phyloP scores from a whole-genome alignment of 176 grass and related monocot genomes.

The Zoysia japonica region DNA sequence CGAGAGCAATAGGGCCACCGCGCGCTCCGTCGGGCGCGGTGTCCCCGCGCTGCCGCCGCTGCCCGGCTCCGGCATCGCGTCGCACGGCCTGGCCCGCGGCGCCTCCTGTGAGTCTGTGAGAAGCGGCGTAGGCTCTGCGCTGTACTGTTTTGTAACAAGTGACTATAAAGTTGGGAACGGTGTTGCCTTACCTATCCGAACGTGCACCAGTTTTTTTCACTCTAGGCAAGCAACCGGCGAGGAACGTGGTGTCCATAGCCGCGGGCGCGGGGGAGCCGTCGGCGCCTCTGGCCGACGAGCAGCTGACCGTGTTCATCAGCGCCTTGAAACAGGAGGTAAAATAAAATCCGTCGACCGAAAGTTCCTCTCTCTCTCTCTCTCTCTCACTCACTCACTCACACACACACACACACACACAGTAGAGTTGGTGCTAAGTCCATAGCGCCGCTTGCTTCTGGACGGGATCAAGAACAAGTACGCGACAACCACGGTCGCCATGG shows the following conservation, averaged over 20 bases:
- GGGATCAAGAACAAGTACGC: slow-evolving; percentile 88
- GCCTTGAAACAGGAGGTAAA: slow-evolving; percentile 70
- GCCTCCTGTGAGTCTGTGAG: slow-evolving; percentile 55
- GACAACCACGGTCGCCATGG: slow-evolving; percentile 59
- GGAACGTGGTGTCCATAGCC: slow-evolving; percentile 78
- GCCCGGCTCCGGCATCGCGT: slow-evolving; percentile 50
- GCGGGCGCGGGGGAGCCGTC: slow-evolving; percentile 49
- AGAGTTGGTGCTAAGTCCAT: neutral
- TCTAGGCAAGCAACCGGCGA: slow-evolving; percentile 64
- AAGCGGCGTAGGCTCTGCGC: no score
- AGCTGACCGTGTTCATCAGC: slow-evolving; percentile 64
- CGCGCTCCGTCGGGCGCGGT: slow-evolving; percentile 45
- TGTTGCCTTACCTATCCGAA: no score
- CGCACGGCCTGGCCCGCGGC: slow-evolving; percentile 49
- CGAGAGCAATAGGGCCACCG: slow-evolving; percentile 51
- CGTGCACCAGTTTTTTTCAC: neutral
- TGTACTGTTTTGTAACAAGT: neutral
- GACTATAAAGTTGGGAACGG: neutral
- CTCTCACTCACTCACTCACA: neutral
- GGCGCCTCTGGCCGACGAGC: slow-evolving; percentile 40
- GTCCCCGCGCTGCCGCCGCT: slow-evolving; percentile 57
- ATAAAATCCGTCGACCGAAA: neutral
- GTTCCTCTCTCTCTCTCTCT: neutral
- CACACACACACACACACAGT: neutral
- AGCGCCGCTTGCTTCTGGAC: slow-evolving; percentile 34